Percentiles rank a stretch among this genome's conserved stretches.
These are phyloP conservation scores for Lophium mytilinum DNA, from an alignment of 495 filamentous ascomycete species.

Conservation along the genomic window DNA sequence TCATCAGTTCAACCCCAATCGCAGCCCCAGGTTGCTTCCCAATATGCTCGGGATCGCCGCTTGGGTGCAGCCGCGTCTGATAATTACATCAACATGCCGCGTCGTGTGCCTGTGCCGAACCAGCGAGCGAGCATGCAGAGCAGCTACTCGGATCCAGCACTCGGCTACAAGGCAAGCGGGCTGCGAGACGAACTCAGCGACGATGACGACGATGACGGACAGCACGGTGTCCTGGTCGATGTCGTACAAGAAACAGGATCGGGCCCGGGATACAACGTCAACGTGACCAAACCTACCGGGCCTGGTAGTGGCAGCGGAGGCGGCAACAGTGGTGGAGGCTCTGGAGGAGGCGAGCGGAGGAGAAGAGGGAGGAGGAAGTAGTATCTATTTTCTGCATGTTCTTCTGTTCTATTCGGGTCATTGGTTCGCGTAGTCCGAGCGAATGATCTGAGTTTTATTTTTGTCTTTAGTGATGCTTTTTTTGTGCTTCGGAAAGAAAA, in stretches of 20 bases:
- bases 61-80: conserved; percentile 8
- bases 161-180: conserved; percentile 9
- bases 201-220: conserved; percentile 16
- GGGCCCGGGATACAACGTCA: neutral
- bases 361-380: neutral
- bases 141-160: conserved; percentile 26
- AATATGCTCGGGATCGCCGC: conserved; percentile 2
- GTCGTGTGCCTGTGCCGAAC: conserved; percentile 20
- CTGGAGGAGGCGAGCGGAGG: neutral
- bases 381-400: too few relatives aligned
- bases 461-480: too few relatives aligned
- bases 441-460: too few relatives aligned
- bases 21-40: conserved; percentile 9
- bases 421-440: too few relatives aligned
- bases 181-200: conserved; percentile 19
- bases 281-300: neutral
- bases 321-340: neutral
- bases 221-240: conserved; percentile 26
- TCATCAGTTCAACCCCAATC: neutral
- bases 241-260: conserved; percentile 19
- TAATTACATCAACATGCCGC: conserved; percentile 15
- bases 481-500: too few relatives aligned
- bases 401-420: too few relatives aligned
- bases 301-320: neutral
- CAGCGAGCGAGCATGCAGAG: conserved; percentile 19